Evolutionary conservation across 441 rosid genomes (phyloP), one percentile per base, ranked within the genome.

Genomic region (Eutrema salsugineum): DNA sequence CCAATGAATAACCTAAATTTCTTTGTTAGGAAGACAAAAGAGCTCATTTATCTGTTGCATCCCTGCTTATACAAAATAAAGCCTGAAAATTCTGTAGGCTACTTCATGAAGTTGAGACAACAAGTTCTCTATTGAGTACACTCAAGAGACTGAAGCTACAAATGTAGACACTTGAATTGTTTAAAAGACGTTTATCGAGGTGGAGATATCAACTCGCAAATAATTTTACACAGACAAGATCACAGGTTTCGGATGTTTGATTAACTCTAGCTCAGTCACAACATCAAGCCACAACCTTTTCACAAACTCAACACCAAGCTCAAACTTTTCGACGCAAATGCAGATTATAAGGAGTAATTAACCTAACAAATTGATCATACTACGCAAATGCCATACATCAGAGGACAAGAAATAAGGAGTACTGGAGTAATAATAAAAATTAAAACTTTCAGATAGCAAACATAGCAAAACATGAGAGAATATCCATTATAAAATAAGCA

Each of bases 401-500:
- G n/a, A 42, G 14, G 9, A 40, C 11, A 53, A 15, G 7, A 63
- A 10, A 43, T 5, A 27, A 38, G 0, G 12, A 49, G n/a, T n/a
- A n/a, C n/a, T n/a, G n/a, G n/a, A n/a, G 27, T 9, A 57, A 0
- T 20, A 30, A 14, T 39, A 38, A 47, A 73, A 12, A 50, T 42
- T 16, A 50, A 3, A 74, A 74, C 68, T 50, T 53, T 15, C 5
- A 6, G 63, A 75, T 61, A 61, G 35, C 58, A 60, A 46, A 16
- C 20, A 67, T 27, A 42, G 10, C 60, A 60, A 60, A 51, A 40
- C 50, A 67, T 16, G 53, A n/a, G 20, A 55, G 50, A 64, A 36
- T 9, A 56, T 32, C 22, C 61, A 57, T 49, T 6, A 74, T 60
- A 72, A 53, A 66, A 58, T 4, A 38, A 11, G 32, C 77, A 72